A percentile compares a stretch with the other conserved stretches of the same genome.
These are phyloP conservation scores for Pythium sukuiense DNA, from an alignment of 352 stramenopile species.

Conservation along the genomic window DNA sequence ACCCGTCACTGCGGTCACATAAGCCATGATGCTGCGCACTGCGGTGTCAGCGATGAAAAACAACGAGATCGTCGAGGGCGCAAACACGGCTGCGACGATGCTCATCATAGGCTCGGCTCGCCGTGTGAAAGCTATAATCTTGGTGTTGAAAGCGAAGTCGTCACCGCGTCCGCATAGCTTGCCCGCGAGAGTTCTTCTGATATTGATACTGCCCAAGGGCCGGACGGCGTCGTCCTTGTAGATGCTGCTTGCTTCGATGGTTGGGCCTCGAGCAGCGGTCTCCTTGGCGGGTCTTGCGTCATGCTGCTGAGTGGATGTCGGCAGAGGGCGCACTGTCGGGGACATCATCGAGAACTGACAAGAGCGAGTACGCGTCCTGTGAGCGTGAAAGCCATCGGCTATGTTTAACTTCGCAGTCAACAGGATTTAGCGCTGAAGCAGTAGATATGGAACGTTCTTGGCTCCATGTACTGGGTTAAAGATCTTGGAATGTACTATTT, in stretches of 20 bases:
- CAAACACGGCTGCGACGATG: not conserved
- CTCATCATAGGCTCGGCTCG: conserved; percentile 6
- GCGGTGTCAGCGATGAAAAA: conserved; percentile 16
- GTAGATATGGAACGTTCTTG: too few species aligned
- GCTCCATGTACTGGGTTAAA: too few species aligned
- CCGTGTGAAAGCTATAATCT: conserved; percentile 6
- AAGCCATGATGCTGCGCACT: conserved; percentile 1
- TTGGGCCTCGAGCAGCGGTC: not conserved
- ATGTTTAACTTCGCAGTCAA: too few species aligned
- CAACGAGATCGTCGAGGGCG: conserved; percentile 1
- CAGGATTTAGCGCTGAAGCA: too few species aligned
- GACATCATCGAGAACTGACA: not conserved
- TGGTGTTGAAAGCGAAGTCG: conserved; percentile 14
- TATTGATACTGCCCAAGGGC: conserved; percentile 6
- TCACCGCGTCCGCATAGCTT: conserved; percentile 19
- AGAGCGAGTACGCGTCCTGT: too few species aligned
- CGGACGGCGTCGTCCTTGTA: conserved; percentile 16
- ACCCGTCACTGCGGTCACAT: conserved; percentile 10
- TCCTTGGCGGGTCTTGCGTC: not conserved
- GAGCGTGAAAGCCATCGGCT: too few species aligned
- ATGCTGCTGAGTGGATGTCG: not conserved
- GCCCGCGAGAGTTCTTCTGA: conserved; percentile 11
- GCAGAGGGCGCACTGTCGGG: not conserved
- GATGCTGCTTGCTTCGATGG: not conserved
- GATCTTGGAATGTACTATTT: too few species aligned